Evolutionary conservation across 2,329 filamentous ascomycete species (phyloP).

Genomic region (Trichoderma sp.): DNA sequence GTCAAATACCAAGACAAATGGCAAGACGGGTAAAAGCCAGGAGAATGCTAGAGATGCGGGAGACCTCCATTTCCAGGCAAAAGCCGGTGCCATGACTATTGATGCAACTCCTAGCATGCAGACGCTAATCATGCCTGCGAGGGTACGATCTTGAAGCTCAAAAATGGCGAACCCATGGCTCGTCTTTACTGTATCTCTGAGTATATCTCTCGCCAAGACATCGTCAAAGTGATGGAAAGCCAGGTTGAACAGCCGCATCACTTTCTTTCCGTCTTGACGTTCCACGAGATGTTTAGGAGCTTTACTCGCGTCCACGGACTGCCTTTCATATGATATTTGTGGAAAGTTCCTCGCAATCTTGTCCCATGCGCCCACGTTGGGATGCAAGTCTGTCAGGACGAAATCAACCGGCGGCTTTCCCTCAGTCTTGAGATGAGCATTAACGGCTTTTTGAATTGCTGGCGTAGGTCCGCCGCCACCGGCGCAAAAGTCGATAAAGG

Average conservation of each 20-base stretch:
- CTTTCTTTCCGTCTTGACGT: slow-evolving; percentile 48
- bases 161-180: slow-evolving; percentile 72
- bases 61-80: slow-evolving; percentile 57
- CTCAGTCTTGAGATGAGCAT: slow-evolving; percentile 45
- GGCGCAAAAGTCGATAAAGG: slow-evolving; percentile 76
- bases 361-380: slow-evolving; percentile 65
- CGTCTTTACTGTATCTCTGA: slow-evolving; percentile 67
- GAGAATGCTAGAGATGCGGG: slow-evolving; percentile 50
- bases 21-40: slow-evolving; percentile 61
- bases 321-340: slow-evolving; percentile 62
- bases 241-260: slow-evolving; percentile 73
- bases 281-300: slow-evolving; percentile 57
- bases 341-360: slow-evolving; percentile 54
- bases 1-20: slow-evolving; percentile 70
- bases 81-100: slow-evolving; percentile 56
- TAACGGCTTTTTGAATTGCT: slow-evolving; percentile 63
- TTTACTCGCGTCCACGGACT: slow-evolving; percentile 66
- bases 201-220: slow-evolving; percentile 59
- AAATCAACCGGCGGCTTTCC: slow-evolving; percentile 52
- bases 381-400: slow-evolving; percentile 68
- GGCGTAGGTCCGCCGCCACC: slow-evolving; percentile 74
- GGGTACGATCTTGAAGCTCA: slow-evolving; percentile 70
- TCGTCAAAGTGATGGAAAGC: slow-evolving; percentile 70
- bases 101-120: slow-evolving; percentile 57
- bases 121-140: slow-evolving; percentile 57